phyloP scores from a whole-genome alignment of 225 moss, liverwort and hornwort genomes.

The Sphagnum contortum region DNA sequence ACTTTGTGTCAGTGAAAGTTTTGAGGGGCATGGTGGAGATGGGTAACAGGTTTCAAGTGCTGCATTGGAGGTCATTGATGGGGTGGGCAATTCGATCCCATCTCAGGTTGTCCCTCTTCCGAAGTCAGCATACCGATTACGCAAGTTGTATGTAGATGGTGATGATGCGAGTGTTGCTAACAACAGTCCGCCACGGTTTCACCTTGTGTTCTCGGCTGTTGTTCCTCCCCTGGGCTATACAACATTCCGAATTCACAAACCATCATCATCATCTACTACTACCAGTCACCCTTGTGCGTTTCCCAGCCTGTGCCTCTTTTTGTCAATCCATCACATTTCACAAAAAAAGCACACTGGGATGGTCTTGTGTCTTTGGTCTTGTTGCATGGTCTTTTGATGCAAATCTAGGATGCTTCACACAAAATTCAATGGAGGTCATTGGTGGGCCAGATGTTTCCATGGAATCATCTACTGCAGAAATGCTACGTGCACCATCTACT shows the following conservation, averaged over 20 bases:
- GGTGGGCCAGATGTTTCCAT: conserved; percentile 50
- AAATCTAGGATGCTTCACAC: too few species aligned
- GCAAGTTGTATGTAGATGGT: conserved; percentile 55
- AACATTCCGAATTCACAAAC: conserved; percentile 48
- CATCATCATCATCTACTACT: conserved; percentile 5
- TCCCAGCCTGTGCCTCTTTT: too few species aligned
- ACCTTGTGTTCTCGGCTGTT: conserved; percentile 64
- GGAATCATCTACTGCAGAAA: conserved; percentile 40
- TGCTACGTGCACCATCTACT: conserved; percentile 15
- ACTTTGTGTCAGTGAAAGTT: too few species aligned
- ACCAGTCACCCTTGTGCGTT: conserved; percentile 31
- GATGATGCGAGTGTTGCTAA: conserved; percentile 34
- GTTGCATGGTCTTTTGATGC: too few species aligned
- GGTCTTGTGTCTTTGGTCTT: too few species aligned
- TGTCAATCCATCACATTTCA: too few species aligned
- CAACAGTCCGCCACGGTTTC: conserved; percentile 27
- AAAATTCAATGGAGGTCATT: too few species aligned
- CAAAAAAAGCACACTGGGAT: too few species aligned
- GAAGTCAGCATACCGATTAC: conserved; percentile 35
- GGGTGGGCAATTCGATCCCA: conserved; percentile 50
- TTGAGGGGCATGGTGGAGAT: too few species aligned
- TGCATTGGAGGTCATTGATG: conserved; percentile 64
- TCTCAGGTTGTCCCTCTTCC: conserved; percentile 81
- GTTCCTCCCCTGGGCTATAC: conserved; percentile 85
- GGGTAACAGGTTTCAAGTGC: conserved; percentile 56